phyloP scores from a whole-genome alignment of 225 moss, liverwort and hornwort genomes.

The Pseudoscleropodium purum region DNA sequence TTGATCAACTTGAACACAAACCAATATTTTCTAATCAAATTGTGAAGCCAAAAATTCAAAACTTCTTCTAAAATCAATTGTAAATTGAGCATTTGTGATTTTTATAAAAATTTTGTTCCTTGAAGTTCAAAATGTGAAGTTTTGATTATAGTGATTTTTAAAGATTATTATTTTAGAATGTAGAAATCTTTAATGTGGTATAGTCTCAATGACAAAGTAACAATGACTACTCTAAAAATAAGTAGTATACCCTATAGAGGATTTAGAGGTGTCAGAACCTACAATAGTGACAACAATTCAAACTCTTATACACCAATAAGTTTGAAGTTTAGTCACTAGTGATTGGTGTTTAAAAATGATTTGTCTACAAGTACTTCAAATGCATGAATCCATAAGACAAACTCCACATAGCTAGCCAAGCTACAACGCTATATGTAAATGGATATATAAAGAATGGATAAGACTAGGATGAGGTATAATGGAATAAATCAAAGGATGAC shows the following conservation, averaged over 20 bases:
- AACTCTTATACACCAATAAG: not conserved
- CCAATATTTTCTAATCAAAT: too few species aligned
- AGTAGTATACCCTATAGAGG: fast-evolving
- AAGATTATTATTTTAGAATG: not conserved
- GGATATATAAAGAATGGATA: not conserved
- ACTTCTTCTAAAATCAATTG: too few species aligned
- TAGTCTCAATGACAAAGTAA: not conserved
- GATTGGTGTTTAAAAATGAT: not conserved
- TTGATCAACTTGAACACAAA: too few species aligned
- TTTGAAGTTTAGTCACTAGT: not conserved
- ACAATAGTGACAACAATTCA: not conserved
- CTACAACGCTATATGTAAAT: fast-evolving
- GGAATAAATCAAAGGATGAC: too few species aligned
- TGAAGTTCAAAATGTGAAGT: too few species aligned
- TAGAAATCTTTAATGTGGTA: not conserved
- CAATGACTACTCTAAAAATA: fast-evolving
- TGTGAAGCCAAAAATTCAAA: too few species aligned
- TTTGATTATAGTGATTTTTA: too few species aligned
- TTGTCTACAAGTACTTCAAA: not conserved
- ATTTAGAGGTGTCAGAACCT: not conserved
- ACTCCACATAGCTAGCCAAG: not conserved
- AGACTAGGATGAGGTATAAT: not conserved
- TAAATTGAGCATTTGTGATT: too few species aligned
- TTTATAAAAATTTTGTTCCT: too few species aligned
- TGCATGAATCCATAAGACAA: fast-evolving